Evolutionary conservation across 352 stramenopile species (phyloP).

Genomic region (Blastocystis sp.): DNA sequence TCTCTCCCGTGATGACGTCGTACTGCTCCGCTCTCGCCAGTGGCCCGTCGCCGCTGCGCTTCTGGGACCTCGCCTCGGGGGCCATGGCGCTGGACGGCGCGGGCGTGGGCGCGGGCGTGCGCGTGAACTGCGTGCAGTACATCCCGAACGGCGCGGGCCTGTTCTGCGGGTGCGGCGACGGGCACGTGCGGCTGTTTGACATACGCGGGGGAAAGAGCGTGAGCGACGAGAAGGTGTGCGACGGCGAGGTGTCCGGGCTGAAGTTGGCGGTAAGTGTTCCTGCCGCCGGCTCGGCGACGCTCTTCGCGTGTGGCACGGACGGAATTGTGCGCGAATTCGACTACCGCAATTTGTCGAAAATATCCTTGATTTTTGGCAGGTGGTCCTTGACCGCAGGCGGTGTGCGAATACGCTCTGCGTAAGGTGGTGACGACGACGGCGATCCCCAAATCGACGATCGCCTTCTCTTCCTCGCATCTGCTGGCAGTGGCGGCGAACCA

Average conservation of each 20-base stretch:
- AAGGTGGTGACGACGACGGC: constrained; percentile 24
- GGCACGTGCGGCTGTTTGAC: constrained; percentile 42
- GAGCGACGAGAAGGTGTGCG: constrained; percentile 1
- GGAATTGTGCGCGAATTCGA: constrained; percentile 46
- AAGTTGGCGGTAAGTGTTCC: neutral
- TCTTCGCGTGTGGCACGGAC: constrained; percentile 44
- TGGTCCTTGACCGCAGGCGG: neutral
- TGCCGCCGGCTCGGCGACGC: neutral
- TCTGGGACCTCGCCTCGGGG: constrained; percentile 40
- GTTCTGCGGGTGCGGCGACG: constrained; percentile 36
- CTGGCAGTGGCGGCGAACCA: constrained; percentile 53
- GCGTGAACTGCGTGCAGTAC: constrained; percentile 52
- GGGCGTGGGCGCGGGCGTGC: neutral
- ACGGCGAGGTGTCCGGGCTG: constrained; percentile 4
- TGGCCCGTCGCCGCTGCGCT: neutral
- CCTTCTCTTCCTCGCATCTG: neutral
- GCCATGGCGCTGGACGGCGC: constrained; percentile 3
- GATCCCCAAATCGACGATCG: constrained; percentile 15
- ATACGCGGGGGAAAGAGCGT: neutral
- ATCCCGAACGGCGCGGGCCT: constrained; percentile 7
- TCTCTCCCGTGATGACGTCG: constrained; percentile 27
- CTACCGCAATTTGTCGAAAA: constrained; percentile 26
- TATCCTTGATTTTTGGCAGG: constrained; percentile 26
- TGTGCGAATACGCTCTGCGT: constrained; percentile 19
- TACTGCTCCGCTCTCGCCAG: neutral